Conservation (phyloP, 331 rosid species). For the Rhamnella rubrinervis region DNA sequence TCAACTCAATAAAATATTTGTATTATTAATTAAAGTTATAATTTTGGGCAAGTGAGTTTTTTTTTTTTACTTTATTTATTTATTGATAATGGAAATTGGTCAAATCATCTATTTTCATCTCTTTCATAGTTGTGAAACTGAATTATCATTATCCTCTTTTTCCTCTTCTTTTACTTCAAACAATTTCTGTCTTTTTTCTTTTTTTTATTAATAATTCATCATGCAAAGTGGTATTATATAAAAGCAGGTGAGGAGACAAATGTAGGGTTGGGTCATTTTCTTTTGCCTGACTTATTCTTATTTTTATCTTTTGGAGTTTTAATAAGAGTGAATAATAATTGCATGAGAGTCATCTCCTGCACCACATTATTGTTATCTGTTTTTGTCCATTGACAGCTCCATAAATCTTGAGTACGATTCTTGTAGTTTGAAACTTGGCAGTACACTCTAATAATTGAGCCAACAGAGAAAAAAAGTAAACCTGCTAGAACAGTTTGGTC, state of each 20-base stretch:
- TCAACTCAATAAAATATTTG: too few species aligned
- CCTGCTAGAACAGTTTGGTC: too few species aligned
- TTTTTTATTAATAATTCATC: neutral
- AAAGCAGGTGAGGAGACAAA: conserved; percentile 23
- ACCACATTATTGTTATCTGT: conserved; percentile 7
- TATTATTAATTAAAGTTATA: too few species aligned
- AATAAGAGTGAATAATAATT: conserved; percentile 12
- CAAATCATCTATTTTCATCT: too few species aligned
- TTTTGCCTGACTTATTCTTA: conserved; percentile 24
- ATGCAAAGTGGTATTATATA: neutral
- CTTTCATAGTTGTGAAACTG: too few species aligned
- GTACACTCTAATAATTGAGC: too few species aligned
- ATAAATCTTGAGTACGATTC: conserved; percentile 25
- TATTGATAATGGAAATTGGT: too few species aligned
- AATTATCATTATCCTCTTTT: neutral
- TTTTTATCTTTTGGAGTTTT: conserved; percentile 18
- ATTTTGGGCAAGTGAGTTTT: too few species aligned
- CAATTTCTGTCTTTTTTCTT: conserved; percentile 15
- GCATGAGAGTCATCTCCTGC: conserved; percentile 7
- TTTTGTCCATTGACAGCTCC: conserved; percentile 7
- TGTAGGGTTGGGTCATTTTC: conserved; percentile 29
- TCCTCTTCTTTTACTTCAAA: conserved; percentile 7
- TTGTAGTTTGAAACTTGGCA: neutral
- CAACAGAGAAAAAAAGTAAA: too few species aligned
- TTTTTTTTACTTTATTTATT: too few species aligned